Conservation (phyloP, 495 filamentous ascomycete genomes). For the Daldinia decipiens region DNA sequence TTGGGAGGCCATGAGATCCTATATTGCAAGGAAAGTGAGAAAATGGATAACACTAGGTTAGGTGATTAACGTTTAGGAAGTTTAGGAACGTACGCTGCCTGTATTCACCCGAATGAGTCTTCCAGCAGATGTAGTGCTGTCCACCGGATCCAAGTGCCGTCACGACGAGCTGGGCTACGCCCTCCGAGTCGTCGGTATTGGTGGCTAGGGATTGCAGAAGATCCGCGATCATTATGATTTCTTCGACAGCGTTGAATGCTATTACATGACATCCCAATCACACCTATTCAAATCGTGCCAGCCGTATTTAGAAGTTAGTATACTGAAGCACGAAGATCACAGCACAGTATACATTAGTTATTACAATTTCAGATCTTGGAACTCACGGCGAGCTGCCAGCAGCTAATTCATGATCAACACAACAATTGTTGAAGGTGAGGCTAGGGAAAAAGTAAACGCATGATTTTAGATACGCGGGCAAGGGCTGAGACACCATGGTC, state of each 20-base stretch:
- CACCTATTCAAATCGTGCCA: conserved; percentile 16
- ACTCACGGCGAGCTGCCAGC: conserved; percentile 31
- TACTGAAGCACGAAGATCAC: conserved; percentile 36
- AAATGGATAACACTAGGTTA: background rate
- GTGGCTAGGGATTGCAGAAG: conserved; percentile 37
- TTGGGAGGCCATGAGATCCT: conserved; percentile 56
- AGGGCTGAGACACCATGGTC: conserved; percentile 38
- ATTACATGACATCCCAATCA: conserved; percentile 27
- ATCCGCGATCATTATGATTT: conserved; percentile 41
- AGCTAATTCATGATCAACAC: conserved; percentile 28
- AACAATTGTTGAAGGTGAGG: conserved; percentile 11
- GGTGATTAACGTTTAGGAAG: background rate
- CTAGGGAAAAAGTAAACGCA: conserved; percentile 26
- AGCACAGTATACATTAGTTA: conserved; percentile 26
- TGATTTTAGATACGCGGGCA: conserved; percentile 42
- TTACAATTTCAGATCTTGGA: conserved; percentile 2
- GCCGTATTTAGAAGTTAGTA: conserved; percentile 28
- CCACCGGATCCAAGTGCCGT: conserved; percentile 45
- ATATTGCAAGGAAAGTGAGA: conserved; percentile 6
- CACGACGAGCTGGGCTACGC: conserved; percentile 44
- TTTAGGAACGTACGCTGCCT: conserved; percentile 39
- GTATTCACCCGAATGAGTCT: conserved; percentile 43
- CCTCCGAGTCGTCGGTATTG: conserved; percentile 36
- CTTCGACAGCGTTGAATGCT: conserved; percentile 20
- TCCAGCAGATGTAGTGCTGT: conserved; percentile 47